These are phyloP conservation scores for Fusarium oligoseptatum DNA, from an alignment of 2,329 filamentous ascomycete genomes.

Conservation along the genomic window DNA sequence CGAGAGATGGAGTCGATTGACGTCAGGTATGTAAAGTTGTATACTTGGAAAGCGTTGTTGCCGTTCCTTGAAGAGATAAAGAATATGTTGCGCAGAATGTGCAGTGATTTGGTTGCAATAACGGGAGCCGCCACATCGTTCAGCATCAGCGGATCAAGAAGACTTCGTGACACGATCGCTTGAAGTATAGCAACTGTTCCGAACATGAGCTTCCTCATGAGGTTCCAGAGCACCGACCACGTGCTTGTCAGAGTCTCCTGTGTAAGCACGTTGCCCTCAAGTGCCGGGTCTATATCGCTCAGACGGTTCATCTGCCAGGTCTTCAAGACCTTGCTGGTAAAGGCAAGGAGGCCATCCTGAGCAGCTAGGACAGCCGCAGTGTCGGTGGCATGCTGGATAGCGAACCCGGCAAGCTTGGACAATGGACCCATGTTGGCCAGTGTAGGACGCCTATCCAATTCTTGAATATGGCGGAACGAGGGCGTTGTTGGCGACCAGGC, in stretches of 20 bases:
- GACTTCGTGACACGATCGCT: constrained; percentile 75
- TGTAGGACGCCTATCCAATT: constrained; percentile 71
- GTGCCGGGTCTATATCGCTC: constrained; percentile 76
- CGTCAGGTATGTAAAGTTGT: constrained; percentile 85
- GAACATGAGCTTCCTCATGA: constrained; percentile 82
- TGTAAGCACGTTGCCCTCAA: constrained; percentile 74
- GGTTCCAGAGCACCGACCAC: constrained; percentile 78
- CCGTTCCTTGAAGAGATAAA: constrained; percentile 85
- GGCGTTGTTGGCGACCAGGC: constrained; percentile 73
- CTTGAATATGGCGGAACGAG: constrained; percentile 71
- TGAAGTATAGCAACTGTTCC: constrained; percentile 81
- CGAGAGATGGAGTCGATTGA: constrained; percentile 84
- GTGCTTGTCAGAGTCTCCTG: constrained; percentile 75
- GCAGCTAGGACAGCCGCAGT: constrained; percentile 60
- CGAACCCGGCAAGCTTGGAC: constrained; percentile 73
- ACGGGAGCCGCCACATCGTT: constrained; percentile 65
- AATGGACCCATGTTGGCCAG: constrained; percentile 76
- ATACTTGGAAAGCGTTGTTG: constrained; percentile 82
- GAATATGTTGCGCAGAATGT: constrained; percentile 80
- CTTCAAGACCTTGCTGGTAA: constrained; percentile 74
- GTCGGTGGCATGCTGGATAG: constrained; percentile 68
- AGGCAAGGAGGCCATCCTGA: constrained; percentile 74
- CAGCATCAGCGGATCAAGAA: constrained; percentile 64
- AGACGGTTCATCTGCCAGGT: constrained; percentile 83
- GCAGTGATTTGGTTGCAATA: constrained; percentile 78